These are phyloP conservation scores for Haematococcus lacustris DNA, from an alignment of 139 green algal genomes.

Conservation along the genomic window DNA sequence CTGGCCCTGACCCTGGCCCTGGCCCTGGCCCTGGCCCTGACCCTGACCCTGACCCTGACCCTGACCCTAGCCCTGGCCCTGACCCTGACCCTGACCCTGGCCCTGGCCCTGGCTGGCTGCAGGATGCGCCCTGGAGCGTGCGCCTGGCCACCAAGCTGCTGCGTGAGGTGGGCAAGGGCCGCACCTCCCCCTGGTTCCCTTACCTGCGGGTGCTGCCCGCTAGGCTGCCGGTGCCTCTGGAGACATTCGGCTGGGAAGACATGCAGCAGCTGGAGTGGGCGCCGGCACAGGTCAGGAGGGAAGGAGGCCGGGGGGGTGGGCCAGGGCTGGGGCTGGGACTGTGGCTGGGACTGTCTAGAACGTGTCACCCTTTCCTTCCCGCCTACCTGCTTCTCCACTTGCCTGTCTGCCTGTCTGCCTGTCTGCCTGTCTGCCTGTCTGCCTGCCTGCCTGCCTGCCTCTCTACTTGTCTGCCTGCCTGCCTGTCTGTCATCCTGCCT, in stretches of 20 bases:
- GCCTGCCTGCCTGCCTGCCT: neutral
- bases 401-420: neutral
- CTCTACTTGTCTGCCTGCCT: neutral
- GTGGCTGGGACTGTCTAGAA: neutral
- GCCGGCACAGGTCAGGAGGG: conserved; percentile 8
- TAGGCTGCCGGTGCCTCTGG: conserved; percentile 41
- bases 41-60: too few species aligned
- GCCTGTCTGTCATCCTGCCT: neutral
- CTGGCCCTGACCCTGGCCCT: too few species aligned
- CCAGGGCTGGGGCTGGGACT: neutral
- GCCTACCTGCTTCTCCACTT: too few species aligned
- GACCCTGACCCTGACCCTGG: too few species aligned
- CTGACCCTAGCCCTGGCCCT: too few species aligned
- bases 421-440: neutral
- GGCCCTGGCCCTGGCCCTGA: too few species aligned
- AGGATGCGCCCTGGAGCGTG: conserved; percentile 61
- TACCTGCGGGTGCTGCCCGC: conserved; percentile 61
- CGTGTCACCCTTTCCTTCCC: neutral
- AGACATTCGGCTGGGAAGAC: conserved; percentile 38
- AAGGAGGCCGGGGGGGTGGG: neutral
- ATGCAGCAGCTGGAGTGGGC: conserved; percentile 39
- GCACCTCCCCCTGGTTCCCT: conserved; percentile 35
- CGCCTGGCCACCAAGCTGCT: conserved; percentile 66
- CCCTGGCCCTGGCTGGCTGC: too few species aligned
- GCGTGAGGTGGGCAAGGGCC: conserved; percentile 30